Evolutionary conservation across 306 rosid genomes (phyloP).

Genomic region (Pyrus communis): DNA sequence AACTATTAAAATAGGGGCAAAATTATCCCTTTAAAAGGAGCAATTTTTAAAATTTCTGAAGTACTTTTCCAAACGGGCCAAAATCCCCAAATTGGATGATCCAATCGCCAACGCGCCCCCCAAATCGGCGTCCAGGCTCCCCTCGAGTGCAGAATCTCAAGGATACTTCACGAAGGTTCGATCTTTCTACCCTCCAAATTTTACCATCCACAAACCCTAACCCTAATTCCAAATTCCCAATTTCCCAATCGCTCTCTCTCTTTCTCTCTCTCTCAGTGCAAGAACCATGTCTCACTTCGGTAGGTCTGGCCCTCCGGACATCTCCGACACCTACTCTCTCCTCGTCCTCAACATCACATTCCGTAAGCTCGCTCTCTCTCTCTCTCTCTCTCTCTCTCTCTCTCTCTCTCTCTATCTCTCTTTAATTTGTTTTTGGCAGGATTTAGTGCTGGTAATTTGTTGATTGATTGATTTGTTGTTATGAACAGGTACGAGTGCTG

Average conservation of each 20-base stretch:
- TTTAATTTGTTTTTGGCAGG: neutral
- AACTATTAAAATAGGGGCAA: too few species aligned
- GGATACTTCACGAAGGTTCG: constrained; percentile 17
- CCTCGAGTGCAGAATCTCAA: neutral
- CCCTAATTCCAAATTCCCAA: neutral
- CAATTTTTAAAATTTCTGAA: too few species aligned
- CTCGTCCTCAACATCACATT: constrained; percentile 91
- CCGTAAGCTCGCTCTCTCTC: constrained; percentile 37
- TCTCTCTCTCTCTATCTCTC: neutral
- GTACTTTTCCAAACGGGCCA: too few species aligned
- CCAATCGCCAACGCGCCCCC: neutral
- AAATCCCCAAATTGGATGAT: neutral
- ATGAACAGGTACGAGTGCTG: constrained; percentile 64
- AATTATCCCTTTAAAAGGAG: too few species aligned
- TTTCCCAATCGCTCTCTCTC: neutral
- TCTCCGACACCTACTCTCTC: constrained; percentile 85
- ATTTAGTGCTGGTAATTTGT: neutral
- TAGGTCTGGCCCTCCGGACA: constrained; percentile 82
- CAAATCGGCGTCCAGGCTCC: neutral
- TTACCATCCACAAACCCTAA: constrained; percentile 15
- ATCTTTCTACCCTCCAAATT: neutral
- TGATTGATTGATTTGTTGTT: neutral
- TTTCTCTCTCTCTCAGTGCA: neutral
- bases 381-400: neutral
- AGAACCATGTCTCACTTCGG: constrained; percentile 77